Evolutionary conservation across 2,329 filamentous ascomycete species (phyloP), one percentile per base, ranked within the genome.

Genomic region (Colletotrichum lindemuthianum): DNA sequence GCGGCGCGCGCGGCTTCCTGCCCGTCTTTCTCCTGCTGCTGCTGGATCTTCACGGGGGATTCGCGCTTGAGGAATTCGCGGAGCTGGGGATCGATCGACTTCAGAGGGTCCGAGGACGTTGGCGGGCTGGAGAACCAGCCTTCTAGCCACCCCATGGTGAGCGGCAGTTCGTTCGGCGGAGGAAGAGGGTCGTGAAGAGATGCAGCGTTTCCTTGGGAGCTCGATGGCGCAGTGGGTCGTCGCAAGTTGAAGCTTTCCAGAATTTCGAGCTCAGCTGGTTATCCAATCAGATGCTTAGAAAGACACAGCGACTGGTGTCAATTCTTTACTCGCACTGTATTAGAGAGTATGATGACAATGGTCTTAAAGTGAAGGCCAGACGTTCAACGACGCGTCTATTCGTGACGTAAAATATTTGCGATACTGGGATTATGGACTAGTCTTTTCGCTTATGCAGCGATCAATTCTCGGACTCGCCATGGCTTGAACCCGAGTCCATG

Each of bases 41-140:
- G 64, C 63, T 74, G 72, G 81, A 91, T 90, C 79, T 92, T 91
- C 71, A 90, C 81, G 37, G 92, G 91, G 33, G 92, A 90, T 81
- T 97, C 92, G 78, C 90, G 89, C 74, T 93, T 84, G 73, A 97
- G 88, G 77, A 94, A 97, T 69, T 95, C 91, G 72, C 91, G 90
- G 60, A 97, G 86, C 68, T 90, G 89, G 43, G 92, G 91, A 73
- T 97, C 93, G 71, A 97, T 88, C 71, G 91, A 89, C 70, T 85
- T 84, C 69, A 93, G 84, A 32, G 91, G 89, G 67, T 88, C 83
- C 70, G 75, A 75, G 67, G 77, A 78, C 66, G 75, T 79, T 58
- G 78, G 76, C 69, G 82, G 78, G 70, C 84, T 75, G 67, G 86
- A 83, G 65, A 87, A 78, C 60, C 65, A 67, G 63, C 81, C 82